Evolutionary conservation across 441 rosid species (phyloP).

Genomic region (Pelargonium myrrhifolium): DNA sequence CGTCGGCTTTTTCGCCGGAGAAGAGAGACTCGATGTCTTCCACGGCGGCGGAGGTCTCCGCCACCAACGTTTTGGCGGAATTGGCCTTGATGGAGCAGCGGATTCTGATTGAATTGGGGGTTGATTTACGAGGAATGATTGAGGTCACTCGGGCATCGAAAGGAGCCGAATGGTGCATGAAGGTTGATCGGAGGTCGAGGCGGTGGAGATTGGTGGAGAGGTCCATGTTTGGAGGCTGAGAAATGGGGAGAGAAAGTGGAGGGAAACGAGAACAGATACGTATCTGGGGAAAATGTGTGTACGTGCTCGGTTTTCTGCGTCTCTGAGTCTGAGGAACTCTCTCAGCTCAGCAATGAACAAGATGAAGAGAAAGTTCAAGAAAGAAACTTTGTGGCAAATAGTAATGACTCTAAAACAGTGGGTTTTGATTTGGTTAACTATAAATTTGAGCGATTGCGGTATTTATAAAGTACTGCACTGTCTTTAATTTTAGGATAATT

Average conservation of each 20-base stretch:
- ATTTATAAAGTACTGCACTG: too few species aligned
- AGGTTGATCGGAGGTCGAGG: conserved; percentile 48
- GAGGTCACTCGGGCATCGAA: conserved; percentile 15
- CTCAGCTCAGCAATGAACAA: too few species aligned
- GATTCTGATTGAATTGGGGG: conserved; percentile 20
- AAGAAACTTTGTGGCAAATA: too few species aligned
- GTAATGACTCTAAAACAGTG: too few species aligned
- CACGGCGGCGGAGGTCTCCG: conserved; percentile 28
- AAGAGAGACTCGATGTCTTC: conserved; percentile 68
- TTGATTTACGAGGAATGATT: conserved; percentile 9
- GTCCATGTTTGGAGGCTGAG: conserved; percentile 42
- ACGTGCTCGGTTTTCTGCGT: too few species aligned
- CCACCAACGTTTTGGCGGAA: conserved; percentile 37
- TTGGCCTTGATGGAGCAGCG: neutral
- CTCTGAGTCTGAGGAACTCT: too few species aligned
- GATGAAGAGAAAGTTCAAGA: too few species aligned
- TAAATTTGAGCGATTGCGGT: too few species aligned
- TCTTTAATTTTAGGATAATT: too few species aligned
- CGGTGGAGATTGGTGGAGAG: conserved; percentile 52
- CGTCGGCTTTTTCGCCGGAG: conserved; percentile 31
- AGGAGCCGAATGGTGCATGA: conserved; percentile 25
- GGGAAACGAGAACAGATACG: too few species aligned
- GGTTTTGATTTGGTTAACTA: too few species aligned
- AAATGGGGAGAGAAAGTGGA: neutral
- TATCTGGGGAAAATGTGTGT: too few species aligned